These are phyloP conservation scores for Arthrinium phaeospermum DNA, from an alignment of 2,329 filamentous ascomycete genomes.

Conservation along the genomic window DNA sequence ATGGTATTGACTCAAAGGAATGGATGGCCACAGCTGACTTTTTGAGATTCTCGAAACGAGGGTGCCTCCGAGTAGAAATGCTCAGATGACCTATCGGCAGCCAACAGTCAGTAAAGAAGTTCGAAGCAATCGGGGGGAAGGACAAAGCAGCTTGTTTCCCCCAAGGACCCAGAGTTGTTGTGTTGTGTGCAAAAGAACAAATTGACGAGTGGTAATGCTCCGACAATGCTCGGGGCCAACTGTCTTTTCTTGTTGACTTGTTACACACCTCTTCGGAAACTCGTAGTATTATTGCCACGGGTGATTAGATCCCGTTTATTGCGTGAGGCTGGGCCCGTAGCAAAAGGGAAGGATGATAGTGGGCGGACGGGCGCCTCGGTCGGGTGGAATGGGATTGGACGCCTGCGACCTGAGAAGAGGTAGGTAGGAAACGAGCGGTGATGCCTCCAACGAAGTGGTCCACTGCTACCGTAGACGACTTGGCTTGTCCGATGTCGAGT, in stretches of 20 bases:
- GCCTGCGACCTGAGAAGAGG: constrained; percentile 56
- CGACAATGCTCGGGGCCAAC: neutral
- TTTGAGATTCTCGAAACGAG: constrained; percentile 3
- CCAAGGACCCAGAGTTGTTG: neutral
- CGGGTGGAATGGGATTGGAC: constrained; percentile 43
- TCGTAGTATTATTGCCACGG: constrained; percentile 14
- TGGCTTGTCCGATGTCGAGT: constrained; percentile 31
- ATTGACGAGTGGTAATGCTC: neutral
- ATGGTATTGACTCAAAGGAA: constrained; percentile 3
- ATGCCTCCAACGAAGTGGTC: constrained; percentile 45
- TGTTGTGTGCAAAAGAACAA: neutral
- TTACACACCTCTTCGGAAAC: constrained; percentile 14
- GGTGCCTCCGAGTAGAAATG: neutral
- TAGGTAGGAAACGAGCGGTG: constrained; percentile 45
- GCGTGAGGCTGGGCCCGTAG: constrained; percentile 6
- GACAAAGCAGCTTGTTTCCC: neutral
- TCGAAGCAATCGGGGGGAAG: neutral
- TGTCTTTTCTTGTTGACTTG: neutral
- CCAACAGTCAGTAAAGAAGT: neutral
- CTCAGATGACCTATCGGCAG: neutral
- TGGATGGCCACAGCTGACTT: constrained; percentile 1
- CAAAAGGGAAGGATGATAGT: neutral
- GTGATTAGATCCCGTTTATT: constrained; percentile 3
- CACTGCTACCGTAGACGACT: constrained; percentile 53
- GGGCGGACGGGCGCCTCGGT: constrained; percentile 7